Conservation (phyloP, 73 alveolate genomes). For the Paramecium biaurelia region DNA sequence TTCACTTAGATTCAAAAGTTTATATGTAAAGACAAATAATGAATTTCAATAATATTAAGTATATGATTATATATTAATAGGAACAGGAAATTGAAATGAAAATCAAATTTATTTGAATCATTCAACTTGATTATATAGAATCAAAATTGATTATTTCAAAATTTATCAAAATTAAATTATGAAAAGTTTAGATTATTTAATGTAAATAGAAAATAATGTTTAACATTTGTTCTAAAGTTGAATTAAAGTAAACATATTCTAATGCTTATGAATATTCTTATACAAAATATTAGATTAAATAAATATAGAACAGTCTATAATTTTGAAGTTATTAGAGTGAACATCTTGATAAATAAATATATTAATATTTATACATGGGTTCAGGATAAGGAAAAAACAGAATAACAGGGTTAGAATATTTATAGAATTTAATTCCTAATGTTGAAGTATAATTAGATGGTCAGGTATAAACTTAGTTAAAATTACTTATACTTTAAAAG, state of each 20-base stretch:
- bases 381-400: not conserved
- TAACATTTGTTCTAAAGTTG: not conserved
- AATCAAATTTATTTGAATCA: no score
- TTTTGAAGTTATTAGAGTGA: not conserved
- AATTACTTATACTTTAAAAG: not conserved
- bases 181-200: not conserved
- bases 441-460: not conserved
- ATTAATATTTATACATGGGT: not conserved
- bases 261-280: not conserved
- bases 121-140: no score
- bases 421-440: not conserved
- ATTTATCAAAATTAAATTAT: not conserved
- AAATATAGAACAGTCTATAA: not conserved
- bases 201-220: not conserved
- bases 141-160: no score
- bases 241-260: not conserved
- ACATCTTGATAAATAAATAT: not conserved
- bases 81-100: no score
- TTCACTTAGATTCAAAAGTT: no score
- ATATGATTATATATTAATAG: no score
- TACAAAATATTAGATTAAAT: not conserved
- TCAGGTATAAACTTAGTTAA: not conserved
- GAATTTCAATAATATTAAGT: no score
- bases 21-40: no score
- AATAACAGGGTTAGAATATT: not conserved